These are phyloP conservation scores for Teratosphaeria gauchensis DNA, from an alignment of 2,329 filamentous ascomycete species.

Conservation along the genomic window DNA sequence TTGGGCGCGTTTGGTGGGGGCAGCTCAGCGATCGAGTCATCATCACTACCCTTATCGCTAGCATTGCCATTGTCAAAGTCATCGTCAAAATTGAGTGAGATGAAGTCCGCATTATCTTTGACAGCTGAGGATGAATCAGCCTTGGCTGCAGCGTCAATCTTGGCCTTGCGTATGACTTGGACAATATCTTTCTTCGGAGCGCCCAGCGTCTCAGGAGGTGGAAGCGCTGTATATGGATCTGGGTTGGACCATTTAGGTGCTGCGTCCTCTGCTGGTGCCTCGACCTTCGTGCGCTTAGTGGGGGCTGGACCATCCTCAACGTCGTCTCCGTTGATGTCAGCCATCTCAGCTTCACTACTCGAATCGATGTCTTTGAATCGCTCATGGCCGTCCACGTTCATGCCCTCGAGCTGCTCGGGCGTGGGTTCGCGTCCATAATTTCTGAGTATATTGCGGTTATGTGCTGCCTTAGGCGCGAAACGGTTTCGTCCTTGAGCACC, in stretches of 20 bases:
- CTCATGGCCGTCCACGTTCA: conserved; percentile 28
- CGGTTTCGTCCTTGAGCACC: conserved; percentile 4
- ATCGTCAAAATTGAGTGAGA: conserved; percentile 48
- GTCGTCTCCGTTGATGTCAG: conserved; percentile 9
- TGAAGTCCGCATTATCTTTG: conserved; percentile 63
- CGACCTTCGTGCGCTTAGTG: conserved; percentile 22
- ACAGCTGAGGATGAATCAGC: conserved; percentile 29
- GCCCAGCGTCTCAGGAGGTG: conserved; percentile 63
- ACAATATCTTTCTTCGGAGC: conserved; percentile 80
- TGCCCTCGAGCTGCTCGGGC: conserved; percentile 37
- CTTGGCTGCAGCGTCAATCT: conserved; percentile 54
- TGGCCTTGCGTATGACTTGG: conserved; percentile 82
- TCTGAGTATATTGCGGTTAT: conserved; percentile 36
- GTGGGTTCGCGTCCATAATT: conserved; percentile 29
- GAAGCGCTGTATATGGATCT: conserved; percentile 82
- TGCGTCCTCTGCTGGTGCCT: conserved; percentile 13
- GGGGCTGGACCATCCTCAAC: conserved; percentile 16
- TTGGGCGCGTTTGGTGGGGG: neutral
- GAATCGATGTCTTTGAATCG: conserved; percentile 35
- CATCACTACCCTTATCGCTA: conserved; percentile 8
- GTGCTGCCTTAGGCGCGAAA: conserved; percentile 25
- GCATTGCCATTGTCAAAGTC: conserved; percentile 25
- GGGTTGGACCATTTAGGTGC: conserved; percentile 88
- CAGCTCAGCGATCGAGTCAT: conserved; percentile 10
- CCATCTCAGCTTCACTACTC: conserved; percentile 23